phyloP scores from a whole-genome alignment of 208 protist genomes.

The Spironucleus salmonicida region DNA sequence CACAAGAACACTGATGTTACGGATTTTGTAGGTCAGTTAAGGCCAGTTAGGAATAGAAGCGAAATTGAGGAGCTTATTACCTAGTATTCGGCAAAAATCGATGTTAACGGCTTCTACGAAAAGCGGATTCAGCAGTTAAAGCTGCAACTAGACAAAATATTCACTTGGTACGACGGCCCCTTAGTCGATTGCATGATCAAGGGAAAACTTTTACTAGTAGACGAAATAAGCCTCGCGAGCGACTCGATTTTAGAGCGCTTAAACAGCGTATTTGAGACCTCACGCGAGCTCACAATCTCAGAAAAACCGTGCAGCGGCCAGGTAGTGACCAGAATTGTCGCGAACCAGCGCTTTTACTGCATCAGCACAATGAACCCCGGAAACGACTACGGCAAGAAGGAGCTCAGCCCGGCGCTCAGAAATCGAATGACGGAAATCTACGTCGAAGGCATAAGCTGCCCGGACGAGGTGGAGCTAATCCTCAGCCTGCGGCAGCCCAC shows the following conservation, averaged over 20 bases:
- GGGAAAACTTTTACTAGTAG: constrained; percentile 91
- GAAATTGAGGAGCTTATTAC: constrained; percentile 17
- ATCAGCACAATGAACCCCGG: constrained; percentile 99
- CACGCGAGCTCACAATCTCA: constrained; percentile 6
- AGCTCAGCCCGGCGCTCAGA: constrained; percentile 92
- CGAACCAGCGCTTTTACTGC: constrained; percentile 70
- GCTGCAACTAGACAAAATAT: constrained; percentile 55
- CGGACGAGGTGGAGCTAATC: constrained; percentile 72
- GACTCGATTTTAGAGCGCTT: constrained; percentile 97
- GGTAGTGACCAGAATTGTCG: constrained; percentile 53
- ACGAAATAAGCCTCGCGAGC: constrained; percentile 98
- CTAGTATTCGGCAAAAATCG: not conserved
- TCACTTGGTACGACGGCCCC: constrained; percentile 94
- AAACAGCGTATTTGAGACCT: constrained; percentile 93
- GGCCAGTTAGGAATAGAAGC: constrained; percentile 55
- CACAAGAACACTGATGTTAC: constrained; percentile 97
- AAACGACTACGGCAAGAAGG: constrained; percentile 99
- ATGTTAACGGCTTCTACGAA: not conserved
- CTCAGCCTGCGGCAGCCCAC: too few species aligned
- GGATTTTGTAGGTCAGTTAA: constrained; percentile 80
- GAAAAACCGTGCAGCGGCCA: constrained; percentile 35
- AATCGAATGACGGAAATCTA: constrained; percentile 99
- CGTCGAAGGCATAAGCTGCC: constrained; percentile 58
- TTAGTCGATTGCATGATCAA: constrained; percentile 87
- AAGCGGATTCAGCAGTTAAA: constrained; percentile 11